Base-by-base conservation (phyloP, 2,329 filamentous ascomycete species). In the Fusarium sp. region DNA sequence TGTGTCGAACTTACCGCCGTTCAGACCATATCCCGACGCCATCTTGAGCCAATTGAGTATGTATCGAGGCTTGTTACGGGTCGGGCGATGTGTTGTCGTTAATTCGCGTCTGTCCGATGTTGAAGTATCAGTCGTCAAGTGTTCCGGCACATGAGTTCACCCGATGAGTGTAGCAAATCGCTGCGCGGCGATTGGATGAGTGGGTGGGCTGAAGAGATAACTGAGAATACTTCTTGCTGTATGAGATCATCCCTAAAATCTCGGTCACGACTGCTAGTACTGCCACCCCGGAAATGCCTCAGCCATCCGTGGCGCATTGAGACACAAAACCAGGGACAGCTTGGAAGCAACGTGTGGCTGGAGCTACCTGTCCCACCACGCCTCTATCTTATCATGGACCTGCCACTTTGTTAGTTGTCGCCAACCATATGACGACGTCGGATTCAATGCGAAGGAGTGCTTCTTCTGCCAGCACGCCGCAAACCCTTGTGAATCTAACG, bases 1-100 rank as follows among this genome's bases (percentile, higher is more conserved):
- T 22, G 35, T 18, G 22, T 56, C 35, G 56, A 35, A 87, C 91
- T 79, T 86, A 95, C 94, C 94, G 85, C 94, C 94, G 83, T 91
- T 89, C 84, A 97, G 88, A 84, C 94, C 94, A 84, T 92, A 96
- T 86, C 94, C 94, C 80, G 94, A 95, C 85, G 94, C 89, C 94
- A 96, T 96, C 81, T 74, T 81, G 78, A 78, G 76, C 79, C 79
- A 80, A 79, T 80, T 80, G 78, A 66, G 64, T 79, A 65, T 63
- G 59, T 81, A 61, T 74, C 71, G 76, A 73, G 71, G 69, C 73
- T 71, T 73, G 77, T 57, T 73, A 70, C 59, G 69, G 71, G 76
- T 78, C 66, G 66, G 71, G 69, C 63, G 52, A 70, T 63, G 66
- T 71, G 47, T 65, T 54, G 56, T 79, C 65, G 73, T 78, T 77